These are phyloP conservation scores for Penicillium dipodomyicola DNA, from an alignment of 495 filamentous ascomycete species.

Conservation along the genomic window DNA sequence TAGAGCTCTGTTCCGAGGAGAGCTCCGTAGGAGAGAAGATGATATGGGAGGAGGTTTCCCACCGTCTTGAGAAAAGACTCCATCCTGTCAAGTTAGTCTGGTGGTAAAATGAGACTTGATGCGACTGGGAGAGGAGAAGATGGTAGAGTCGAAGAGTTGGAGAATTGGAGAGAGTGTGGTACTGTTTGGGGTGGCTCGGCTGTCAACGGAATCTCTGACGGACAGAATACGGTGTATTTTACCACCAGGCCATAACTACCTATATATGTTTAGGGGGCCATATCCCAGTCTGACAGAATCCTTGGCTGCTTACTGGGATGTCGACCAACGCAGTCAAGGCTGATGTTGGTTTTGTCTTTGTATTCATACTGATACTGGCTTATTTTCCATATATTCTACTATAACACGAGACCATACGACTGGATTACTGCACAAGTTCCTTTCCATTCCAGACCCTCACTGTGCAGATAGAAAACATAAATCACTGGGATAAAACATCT, in stretches of 20 bases:
- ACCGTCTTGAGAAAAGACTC: slow-evolving; percentile 15
- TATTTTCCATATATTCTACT: not conserved
- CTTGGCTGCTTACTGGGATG: slow-evolving; percentile 6
- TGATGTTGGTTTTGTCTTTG: not conserved
- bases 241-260: too few species aligned
- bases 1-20: slow-evolving; percentile 53
- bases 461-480: not conserved
- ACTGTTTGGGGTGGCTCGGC: not conserved
- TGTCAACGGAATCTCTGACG: not conserved
- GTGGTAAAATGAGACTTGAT: not conserved
- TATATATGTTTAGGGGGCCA: too few species aligned
- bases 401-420: not conserved
- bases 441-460: not conserved
- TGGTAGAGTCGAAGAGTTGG: not conserved
- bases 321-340: not conserved
- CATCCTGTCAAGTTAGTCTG: slow-evolving; percentile 11
- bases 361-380: not conserved
- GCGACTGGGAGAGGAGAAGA: not conserved
- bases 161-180: not conserved
- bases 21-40: slow-evolving; percentile 52
- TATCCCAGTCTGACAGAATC: too few species aligned
- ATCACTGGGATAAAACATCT: not conserved
- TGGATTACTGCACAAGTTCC: not conserved
- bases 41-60: slow-evolving; percentile 37
- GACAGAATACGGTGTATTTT: too few species aligned